Percentiles rank a stretch among this genome's conserved stretches.
Evolutionary conservation across 164 flowering plant genomes (phyloP).

Genomic region (Hamamelis virginiana): DNA sequence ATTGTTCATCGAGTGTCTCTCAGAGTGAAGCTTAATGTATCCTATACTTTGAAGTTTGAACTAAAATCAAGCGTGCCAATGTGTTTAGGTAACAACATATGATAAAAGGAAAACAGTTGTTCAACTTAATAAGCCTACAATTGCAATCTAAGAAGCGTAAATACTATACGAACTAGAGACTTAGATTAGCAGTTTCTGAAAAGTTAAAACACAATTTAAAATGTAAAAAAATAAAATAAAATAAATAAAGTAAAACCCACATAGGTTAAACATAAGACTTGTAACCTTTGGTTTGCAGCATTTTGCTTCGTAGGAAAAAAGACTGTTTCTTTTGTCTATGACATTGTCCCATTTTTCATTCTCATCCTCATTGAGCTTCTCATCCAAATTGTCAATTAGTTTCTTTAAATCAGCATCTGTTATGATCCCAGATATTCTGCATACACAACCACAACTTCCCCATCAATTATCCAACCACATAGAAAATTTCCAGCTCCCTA

Average conservation of each 20-base stretch:
- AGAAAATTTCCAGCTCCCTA: no score
- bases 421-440: conserved; percentile 46
- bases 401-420: conserved; percentile 63
- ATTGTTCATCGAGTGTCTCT: no score
- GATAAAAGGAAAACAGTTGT: neutral
- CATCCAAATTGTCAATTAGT: conserved; percentile 58
- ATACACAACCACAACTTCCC: conserved; percentile 13
- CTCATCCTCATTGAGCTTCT: conserved; percentile 20
- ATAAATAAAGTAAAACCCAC: no score
- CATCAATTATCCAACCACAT: no score
- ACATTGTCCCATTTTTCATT: conserved; percentile 70
- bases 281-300: conserved; percentile 86
- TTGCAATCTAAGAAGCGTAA: neutral
- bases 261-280: neutral
- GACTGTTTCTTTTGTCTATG: conserved; percentile 52
- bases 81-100: no score
- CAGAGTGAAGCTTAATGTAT: no score
- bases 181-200: no score
- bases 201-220: no score
- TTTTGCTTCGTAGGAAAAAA: conserved; percentile 64
- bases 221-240: no score
- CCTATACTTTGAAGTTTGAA: no score
- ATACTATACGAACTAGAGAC: neutral
- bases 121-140: neutral
- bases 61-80: no score